These are phyloP conservation scores for Liquidambar formosana DNA, from an alignment of 164 flowering plant genomes.

Conservation along the genomic window DNA sequence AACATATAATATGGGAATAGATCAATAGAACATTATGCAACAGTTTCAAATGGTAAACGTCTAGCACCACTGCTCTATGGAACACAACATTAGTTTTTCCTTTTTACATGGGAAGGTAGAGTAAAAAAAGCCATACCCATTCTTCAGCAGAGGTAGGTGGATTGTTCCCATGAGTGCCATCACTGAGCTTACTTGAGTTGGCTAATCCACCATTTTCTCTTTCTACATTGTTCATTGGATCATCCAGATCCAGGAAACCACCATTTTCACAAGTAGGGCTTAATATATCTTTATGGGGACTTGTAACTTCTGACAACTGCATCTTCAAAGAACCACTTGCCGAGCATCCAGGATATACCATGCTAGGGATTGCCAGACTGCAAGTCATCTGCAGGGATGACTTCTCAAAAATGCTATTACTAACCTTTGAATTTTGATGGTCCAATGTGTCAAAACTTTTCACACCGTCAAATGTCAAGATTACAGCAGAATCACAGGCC, in stretches of 20 bases:
- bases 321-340: constrained; percentile 25
- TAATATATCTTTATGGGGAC: constrained; percentile 7
- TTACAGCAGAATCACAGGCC: constrained; percentile 12
- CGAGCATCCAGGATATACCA: constrained; percentile 16
- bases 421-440: constrained; percentile 16
- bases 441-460: constrained; percentile 10
- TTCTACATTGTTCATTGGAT: constrained; percentile 6
- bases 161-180: constrained; percentile 8
- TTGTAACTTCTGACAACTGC: constrained; percentile 29
- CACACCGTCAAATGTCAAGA: constrained; percentile 18
- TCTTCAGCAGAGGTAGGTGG: constrained; percentile 26
- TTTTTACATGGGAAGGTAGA: not conserved
- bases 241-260: constrained; percentile 9
- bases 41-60: not conserved
- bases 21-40: not conserved
- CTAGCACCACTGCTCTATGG: not conserved
- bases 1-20: not conserved
- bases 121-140: constrained; percentile 21
- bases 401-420: constrained; percentile 18
- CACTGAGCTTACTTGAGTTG: constrained; percentile 21
- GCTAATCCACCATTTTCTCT: constrained; percentile 15
- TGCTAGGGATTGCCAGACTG: constrained; percentile 19
- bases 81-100: not conserved
- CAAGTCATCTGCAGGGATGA: constrained; percentile 10
- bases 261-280: constrained; percentile 14